Evolutionary conservation across 192 early-diverging fungal genomes (phyloP), one percentile per base, ranked within the genome.

Genomic region (Coemansia sp.): DNA sequence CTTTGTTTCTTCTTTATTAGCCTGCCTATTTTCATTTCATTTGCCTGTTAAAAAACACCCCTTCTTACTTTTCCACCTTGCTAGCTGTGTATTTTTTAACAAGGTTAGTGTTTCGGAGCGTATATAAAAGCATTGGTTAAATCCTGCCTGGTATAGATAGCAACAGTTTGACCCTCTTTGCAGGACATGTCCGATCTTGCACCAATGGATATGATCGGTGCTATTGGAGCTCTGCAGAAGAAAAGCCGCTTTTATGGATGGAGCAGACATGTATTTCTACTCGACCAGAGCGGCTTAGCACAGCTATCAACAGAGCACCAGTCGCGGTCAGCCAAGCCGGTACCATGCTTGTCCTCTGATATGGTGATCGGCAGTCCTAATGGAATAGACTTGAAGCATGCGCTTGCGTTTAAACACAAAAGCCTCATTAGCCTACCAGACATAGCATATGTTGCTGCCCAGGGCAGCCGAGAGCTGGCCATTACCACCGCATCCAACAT

Each of bases 181-280:
- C 32, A 34, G 18, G 40, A 42, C 36, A 51, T 51, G 50, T 5
- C 36, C 36, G 15, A 21, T 17, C 17, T 10, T 15, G 53, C 41
- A n/a, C 53, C 30, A 12, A 37, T 11, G 21, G 28, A 43, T 41
- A 42, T 26, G 30, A 23, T 16, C 10, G 28, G 49, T 30, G 60
- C 44, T 11, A 26, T 66, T 15, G 74, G 74, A 3, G 60, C 48
- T 55, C 39, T 77, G 42, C 67, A 77, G 20, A 70, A 53, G 40
- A 77, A 65, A 46, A 69, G 61, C 51, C 59, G 74, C 18, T 77
- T 77, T 41, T 77, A 77, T 50, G 63, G 74, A 28, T 77, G 74
- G 74, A 66, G 41, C 41, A 63, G 44, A 40, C 38, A 58, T 23
- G 46, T 67, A n/a, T 70, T 66, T 52, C 47, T 56, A 28, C 60